These are phyloP conservation scores for Hypoxylon rickii DNA, from an alignment of 495 filamentous ascomycete genomes.

Conservation along the genomic window DNA sequence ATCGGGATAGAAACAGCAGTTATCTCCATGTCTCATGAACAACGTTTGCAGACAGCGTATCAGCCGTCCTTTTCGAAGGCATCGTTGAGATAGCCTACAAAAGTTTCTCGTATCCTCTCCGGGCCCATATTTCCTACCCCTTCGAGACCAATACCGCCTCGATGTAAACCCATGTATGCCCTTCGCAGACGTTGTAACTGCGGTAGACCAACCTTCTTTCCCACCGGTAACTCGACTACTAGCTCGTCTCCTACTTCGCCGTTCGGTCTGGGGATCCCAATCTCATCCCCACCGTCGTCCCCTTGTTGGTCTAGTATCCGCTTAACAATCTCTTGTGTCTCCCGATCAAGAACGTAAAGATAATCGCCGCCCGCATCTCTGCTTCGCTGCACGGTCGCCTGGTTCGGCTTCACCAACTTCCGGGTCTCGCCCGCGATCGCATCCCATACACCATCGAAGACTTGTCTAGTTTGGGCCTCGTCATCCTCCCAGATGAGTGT, in stretches of 20 bases:
- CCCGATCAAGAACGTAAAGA: slow-evolving; percentile 81
- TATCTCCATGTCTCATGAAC: background rate
- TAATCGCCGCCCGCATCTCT: slow-evolving; percentile 71
- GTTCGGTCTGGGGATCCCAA: slow-evolving; percentile 40
- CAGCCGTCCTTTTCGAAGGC: slow-evolving; percentile 57
- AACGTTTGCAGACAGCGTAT: background rate
- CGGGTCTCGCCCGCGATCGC: slow-evolving; percentile 65
- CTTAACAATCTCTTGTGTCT: slow-evolving; percentile 80
- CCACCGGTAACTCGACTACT: slow-evolving; percentile 61
- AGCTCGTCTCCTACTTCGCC: slow-evolving; percentile 44
- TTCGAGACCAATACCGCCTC: slow-evolving; percentile 57
- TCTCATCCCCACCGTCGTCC: slow-evolving; percentile 61
- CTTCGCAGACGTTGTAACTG: slow-evolving; percentile 81
- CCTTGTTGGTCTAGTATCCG: slow-evolving; percentile 74
- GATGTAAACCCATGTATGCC: slow-evolving; percentile 82
- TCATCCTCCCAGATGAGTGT: slow-evolving; percentile 82
- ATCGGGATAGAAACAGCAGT: slow-evolving; percentile 10
- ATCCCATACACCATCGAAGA: slow-evolving; percentile 72
- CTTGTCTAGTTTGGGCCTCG: slow-evolving; percentile 48
- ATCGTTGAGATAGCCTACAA: slow-evolving; percentile 77
- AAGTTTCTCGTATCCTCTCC: slow-evolving; percentile 65
- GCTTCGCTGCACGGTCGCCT: slow-evolving; percentile 73
- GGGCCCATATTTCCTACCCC: slow-evolving; percentile 51
- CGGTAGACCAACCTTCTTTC: slow-evolving; percentile 66
- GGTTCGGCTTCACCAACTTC: slow-evolving; percentile 72